Conservation (phyloP, 768 basidiomycete species). For the Cystoderma amianthinum region DNA sequence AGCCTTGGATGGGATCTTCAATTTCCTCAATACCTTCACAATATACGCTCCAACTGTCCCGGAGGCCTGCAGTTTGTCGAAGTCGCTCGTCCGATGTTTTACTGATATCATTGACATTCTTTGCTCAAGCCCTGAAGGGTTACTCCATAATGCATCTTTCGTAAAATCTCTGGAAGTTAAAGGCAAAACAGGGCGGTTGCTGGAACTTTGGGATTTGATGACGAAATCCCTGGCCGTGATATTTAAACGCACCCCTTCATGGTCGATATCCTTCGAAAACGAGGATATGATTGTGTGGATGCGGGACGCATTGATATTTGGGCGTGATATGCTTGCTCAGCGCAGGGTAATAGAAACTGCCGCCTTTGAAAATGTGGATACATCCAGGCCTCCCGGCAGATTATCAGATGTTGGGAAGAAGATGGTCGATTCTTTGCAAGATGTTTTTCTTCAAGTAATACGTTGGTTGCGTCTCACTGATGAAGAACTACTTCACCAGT, state of each 20-base stretch:
- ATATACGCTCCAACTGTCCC: conserved; percentile 55
- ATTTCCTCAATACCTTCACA: conserved; percentile 63
- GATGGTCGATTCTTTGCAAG: conserved; percentile 76
- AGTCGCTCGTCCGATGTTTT: conserved; percentile 85
- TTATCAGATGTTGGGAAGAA: conserved; percentile 56
- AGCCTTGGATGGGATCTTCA: conserved; percentile 63
- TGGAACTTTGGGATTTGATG: conserved; percentile 79
- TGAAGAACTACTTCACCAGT: conserved; percentile 84
- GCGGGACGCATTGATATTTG: conserved; percentile 95
- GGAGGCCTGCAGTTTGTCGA: conserved; percentile 87
- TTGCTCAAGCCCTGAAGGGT: conserved; percentile 64
- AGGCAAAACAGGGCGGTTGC: conserved; percentile 33
- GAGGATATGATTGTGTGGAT: conserved; percentile 94
- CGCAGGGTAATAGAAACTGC: conserved; percentile 75
- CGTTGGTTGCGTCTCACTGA: conserved; percentile 93
- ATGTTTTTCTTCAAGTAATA: conserved; percentile 70
- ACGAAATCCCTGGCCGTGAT: conserved; percentile 73
- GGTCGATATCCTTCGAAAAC: conserved; percentile 77
- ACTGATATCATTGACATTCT: conserved; percentile 90
- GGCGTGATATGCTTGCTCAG: conserved; percentile 76
- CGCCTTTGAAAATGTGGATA: conserved; percentile 28
- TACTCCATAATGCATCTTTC: conserved; percentile 53
- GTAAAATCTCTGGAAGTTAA: conserved; percentile 33
- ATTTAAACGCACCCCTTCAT: conserved; percentile 76
- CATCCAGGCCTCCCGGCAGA: conserved; percentile 23